Evolutionary conservation across 805 yeast species (phyloP), one percentile per base, ranked within the genome.

Genomic region (Kodamaea kaohsiungensis): DNA sequence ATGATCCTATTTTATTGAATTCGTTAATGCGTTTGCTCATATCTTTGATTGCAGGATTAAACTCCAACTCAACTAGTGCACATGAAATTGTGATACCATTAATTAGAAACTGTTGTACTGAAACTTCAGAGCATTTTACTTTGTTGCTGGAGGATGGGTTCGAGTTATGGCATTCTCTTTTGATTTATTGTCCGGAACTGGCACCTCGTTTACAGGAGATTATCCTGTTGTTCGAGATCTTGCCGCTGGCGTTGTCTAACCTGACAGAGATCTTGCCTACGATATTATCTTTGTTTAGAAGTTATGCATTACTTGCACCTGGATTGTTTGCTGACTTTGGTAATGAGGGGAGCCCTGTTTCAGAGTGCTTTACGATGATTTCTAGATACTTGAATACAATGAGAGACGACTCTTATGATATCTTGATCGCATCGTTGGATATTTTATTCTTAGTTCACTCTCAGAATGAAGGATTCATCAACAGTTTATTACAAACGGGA

Each of bases 111-210:
- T 86, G 95, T 62, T 84, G 89, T 59, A 79, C 85, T 1, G 73
- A 63, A 17, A 52, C 60, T 13, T 63, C 72, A 1, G 73, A 67
- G 27, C 53, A 59, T 38, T 73, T 75, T 17, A 81, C 91, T 0
- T 73, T 89, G 51, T 67, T 92, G 8, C 79, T 87, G 16, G 98
- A 92, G 65, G 98, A 92, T 70, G 97, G 96, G 0, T 84, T 82
- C 64, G 96, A 90, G 53, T 73, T 92, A 43, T 91, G 97, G 96
- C 74, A 81, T n/a, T 76, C 86, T 1, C 66, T 88, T 1, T 65
- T 91, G 50, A 88, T 83, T 57, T 84, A 85, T 56, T 80, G 81
- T 51, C 89, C 93, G 0, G 46, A 51, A n/a, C 47, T 30, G 3
- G 33, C 18, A 7, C 33, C 17, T 12, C 18, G 39, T 17, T 40